A percentile compares a stretch with the other conserved stretches of the same genome.
Conservation (phyloP, 139 green algal genomes). For the Desmodesmus armatus region DNA sequence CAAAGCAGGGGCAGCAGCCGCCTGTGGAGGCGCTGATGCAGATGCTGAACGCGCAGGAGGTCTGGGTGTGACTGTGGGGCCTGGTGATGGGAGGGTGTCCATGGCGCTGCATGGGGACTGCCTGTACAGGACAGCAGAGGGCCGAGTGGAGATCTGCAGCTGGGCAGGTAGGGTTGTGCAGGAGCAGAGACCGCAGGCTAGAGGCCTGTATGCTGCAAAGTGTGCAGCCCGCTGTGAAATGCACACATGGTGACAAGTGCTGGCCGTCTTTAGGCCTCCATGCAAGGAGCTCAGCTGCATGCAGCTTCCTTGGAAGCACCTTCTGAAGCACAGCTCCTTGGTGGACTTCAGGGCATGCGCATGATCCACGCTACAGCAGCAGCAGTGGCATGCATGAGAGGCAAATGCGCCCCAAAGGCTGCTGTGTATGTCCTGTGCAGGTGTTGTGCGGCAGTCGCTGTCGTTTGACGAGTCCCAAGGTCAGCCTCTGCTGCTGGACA, state of each 20-base stretch:
- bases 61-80: constrained; percentile 17
- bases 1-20: too few species aligned
- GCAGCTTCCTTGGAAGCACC: background rate
- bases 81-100: constrained; percentile 32
- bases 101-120: constrained; percentile 72
- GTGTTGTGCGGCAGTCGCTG: constrained; percentile 73
- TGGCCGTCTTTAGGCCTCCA: background rate
- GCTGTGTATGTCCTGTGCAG: constrained; percentile 41
- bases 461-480: constrained; percentile 64
- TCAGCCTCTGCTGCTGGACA: constrained; percentile 53
- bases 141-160: constrained; percentile 68
- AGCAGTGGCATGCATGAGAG: too few species aligned
- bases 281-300: background rate
- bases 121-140: constrained; percentile 61
- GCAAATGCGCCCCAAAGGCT: too few species aligned
- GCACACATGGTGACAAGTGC: background rate
- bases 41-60: background rate
- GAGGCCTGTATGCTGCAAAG: too few species aligned
- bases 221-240: too few species aligned
- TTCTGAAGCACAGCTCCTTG: background rate
- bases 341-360: background rate
- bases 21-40: too few species aligned
- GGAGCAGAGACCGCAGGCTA: too few species aligned
- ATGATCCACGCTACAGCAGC: background rate
- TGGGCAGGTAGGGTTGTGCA: constrained; percentile 58